Conservation (phyloP, 257 asterid species). For the Forsythia viridissima region DNA sequence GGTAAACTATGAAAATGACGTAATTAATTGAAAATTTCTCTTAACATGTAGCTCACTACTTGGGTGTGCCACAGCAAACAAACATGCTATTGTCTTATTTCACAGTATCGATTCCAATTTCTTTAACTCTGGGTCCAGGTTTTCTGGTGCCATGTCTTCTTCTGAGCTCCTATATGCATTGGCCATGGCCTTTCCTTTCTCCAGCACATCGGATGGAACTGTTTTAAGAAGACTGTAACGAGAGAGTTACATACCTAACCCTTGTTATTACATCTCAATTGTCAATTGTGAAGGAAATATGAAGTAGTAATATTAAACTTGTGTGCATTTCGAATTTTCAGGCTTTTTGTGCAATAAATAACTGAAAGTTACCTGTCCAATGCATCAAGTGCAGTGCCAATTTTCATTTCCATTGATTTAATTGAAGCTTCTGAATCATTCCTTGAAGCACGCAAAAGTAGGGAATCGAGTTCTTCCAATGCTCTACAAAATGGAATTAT, state of each 20-base stretch:
- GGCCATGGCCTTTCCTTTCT: slow-evolving; percentile 84
- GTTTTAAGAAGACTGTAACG: slow-evolving; percentile 68
- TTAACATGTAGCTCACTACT: too few relatives aligned
- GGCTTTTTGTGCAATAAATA: too few relatives aligned
- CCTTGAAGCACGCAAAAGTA: slow-evolving; percentile 82
- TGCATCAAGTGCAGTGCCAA: slow-evolving; percentile 57
- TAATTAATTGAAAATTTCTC: too few relatives aligned
- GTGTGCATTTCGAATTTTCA: not conserved
- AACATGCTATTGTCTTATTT: not conserved
- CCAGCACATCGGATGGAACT: slow-evolving; percentile 76
- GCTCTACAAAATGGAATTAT: slow-evolving; percentile 49
- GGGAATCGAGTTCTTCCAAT: slow-evolving; percentile 92
- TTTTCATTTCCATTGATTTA: slow-evolving; percentile 63
- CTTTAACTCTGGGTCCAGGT: slow-evolving; percentile 59
- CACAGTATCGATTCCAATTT: slow-evolving; percentile 68
- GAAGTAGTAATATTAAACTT: not conserved
- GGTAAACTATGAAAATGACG: too few relatives aligned
- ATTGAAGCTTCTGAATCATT: slow-evolving; percentile 56
- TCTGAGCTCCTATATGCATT: slow-evolving; percentile 59
- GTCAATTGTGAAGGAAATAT: not conserved
- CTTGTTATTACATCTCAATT: not conserved
- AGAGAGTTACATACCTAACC: not conserved
- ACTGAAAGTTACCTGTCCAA: slow-evolving; percentile 60
- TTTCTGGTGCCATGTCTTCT: slow-evolving; percentile 37
- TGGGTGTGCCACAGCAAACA: too few relatives aligned